Evolutionary conservation across 1,139 yeast species (phyloP), one percentile per base, ranked within the genome.

Genomic region (Cylindricascospora bacillispora): DNA sequence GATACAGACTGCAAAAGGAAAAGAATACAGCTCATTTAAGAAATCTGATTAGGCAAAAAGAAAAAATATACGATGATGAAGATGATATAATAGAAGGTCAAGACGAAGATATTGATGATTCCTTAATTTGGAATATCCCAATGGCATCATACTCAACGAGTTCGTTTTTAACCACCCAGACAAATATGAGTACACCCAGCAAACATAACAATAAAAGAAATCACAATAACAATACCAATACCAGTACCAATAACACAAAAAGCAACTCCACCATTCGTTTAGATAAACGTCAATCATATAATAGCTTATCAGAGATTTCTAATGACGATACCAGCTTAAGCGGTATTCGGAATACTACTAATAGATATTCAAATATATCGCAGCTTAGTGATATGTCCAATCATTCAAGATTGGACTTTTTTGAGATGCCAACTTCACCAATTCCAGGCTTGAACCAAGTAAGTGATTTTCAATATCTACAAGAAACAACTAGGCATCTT

Each of bases 101-200:
- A 32, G 49, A 41, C 14, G 40, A 45, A 14, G 52, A 56, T 11
- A 45, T 57, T 10, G 58, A 54, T 21, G 58, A 56, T 29, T 48
- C 58, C 0, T 29, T 55, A 10, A 58, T 64, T 29, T 65, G 63
- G 59, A 65, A 65, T 35, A 66, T 66, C 6, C 71, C 71, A 4
- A 54, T 56, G 40, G 63, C 70, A 0, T 49, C 56, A 7, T 37
- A 49, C 6, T 51, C 62, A 1, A 54, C 63, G 1, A 45, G 53
- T 15, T 43, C 60, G 9, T 45, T 60, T 11, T 44, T 59, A 31
- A 45, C 34, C 31, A 32, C 45, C 4, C 33, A 31, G 17, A 32
- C 35, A 10, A 7, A 18, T 18, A 18, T 7, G 10, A 18, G 10
- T 7, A 18, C 7, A 7, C 7, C 10, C 7, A 10, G 10, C 10